Conservation (phyloP, 139 green algal genomes). For the Chlorella sp. region DNA sequence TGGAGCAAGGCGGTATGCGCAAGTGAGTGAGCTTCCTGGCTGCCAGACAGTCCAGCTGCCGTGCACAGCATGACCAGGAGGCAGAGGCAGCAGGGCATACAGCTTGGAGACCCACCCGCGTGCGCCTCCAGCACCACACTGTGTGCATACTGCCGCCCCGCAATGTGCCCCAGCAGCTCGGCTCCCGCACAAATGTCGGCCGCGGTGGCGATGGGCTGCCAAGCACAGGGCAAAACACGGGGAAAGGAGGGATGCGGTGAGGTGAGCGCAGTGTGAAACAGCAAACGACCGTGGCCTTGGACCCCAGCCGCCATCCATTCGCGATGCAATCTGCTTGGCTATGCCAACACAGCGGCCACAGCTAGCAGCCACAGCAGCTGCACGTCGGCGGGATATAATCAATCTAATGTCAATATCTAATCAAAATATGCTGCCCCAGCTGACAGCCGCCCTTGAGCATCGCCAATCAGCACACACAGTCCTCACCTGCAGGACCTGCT, state of each 20-base stretch:
- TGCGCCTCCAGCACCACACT: constrained; percentile 14
- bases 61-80: background rate
- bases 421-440: too few species aligned
- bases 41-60: background rate
- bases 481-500: constrained; percentile 17
- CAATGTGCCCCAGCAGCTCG: constrained; percentile 12
- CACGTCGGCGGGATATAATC: too few species aligned
- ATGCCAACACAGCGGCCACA: too few species aligned
- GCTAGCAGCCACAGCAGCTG: too few species aligned
- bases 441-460: too few species aligned
- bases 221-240: background rate
- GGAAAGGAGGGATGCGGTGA: background rate
- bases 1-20: background rate
- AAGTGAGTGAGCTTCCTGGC: background rate
- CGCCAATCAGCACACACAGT: background rate
- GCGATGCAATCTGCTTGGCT: too few species aligned
- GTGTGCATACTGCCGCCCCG: constrained; percentile 15
- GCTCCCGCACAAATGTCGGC: background rate
- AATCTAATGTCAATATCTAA: too few species aligned
- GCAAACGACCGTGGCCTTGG: too few species aligned
- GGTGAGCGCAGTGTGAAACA: background rate
- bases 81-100: background rate
- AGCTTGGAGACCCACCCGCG: constrained; percentile 11
- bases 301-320: too few species aligned
- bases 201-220: background rate